These are phyloP conservation scores for Aspergillaceae sp. DNA, from an alignment of 2,329 filamentous ascomycete genomes.

Conservation along the genomic window DNA sequence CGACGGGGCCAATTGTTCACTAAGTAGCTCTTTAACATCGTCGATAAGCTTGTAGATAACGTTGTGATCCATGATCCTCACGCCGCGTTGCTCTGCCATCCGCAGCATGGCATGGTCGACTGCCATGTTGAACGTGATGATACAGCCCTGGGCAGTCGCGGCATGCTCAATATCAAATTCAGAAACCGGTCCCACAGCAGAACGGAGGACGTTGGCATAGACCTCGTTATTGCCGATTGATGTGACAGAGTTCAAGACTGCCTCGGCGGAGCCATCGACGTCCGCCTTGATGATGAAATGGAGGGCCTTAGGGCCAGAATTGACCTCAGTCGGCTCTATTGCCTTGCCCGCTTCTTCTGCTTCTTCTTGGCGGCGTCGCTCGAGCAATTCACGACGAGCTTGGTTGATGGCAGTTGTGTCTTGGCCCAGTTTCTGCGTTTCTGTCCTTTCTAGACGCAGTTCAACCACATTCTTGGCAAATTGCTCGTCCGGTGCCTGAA, in stretches of 20 bases:
- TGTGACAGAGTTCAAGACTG: constrained; percentile 67
- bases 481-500: constrained; percentile 72
- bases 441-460: constrained; percentile 63
- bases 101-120: constrained; percentile 59
- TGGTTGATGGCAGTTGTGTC: constrained; percentile 74
- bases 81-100: constrained; percentile 61
- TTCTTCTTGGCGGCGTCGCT: constrained; percentile 33
- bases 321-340: constrained; percentile 28
- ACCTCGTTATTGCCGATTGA: constrained; percentile 81
- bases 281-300: constrained; percentile 88
- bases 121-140: constrained; percentile 78
- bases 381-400: constrained; percentile 52
- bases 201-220: constrained; percentile 64
- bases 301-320: constrained; percentile 48
- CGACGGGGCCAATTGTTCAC: constrained; percentile 58
- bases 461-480: constrained; percentile 69
- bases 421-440: constrained; percentile 55
- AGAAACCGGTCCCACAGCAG: constrained; percentile 65
- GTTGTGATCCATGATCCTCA: constrained; percentile 74
- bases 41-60: constrained; percentile 48
- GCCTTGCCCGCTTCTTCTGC: constrained; percentile 27
- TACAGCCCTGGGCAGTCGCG: constrained; percentile 61
- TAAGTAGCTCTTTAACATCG: constrained; percentile 50
- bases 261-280: constrained; percentile 88
- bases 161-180: constrained; percentile 90